Conservation (phyloP, 495 filamentous ascomycete genomes). For the Annulohypoxylon nitens region DNA sequence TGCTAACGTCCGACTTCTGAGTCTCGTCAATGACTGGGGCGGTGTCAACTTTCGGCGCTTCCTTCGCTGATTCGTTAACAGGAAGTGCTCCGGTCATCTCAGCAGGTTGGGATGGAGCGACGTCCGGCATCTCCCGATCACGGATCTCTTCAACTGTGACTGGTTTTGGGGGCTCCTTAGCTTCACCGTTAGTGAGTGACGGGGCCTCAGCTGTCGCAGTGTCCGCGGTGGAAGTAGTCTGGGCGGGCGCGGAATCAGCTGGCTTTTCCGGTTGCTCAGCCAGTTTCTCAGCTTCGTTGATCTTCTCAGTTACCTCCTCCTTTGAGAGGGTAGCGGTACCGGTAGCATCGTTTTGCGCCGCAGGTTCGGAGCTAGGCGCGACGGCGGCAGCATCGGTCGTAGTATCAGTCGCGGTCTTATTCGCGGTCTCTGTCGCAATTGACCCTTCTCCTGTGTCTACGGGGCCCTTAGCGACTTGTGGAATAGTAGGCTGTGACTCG, state of each 20-base stretch:
- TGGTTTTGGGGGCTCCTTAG: conserved; percentile 41
- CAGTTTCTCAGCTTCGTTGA: conserved; percentile 29
- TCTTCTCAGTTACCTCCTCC: conserved; percentile 38
- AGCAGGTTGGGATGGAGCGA: conserved; percentile 19
- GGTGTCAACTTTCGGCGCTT: conserved; percentile 31
- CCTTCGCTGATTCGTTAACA: conserved; percentile 20
- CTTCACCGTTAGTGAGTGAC: conserved; percentile 37
- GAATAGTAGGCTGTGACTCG: conserved; percentile 34
- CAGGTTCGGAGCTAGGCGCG: conserved; percentile 32
- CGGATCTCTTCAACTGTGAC: conserved; percentile 44
- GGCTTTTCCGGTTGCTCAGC: conserved; percentile 43
- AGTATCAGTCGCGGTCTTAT: conserved; percentile 22
- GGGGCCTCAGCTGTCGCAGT: conserved; percentile 30
- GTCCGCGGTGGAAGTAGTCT: conserved; percentile 25
- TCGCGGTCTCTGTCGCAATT: conserved; percentile 28
- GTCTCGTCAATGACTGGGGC: conserved; percentile 15
- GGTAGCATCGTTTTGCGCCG: conserved; percentile 33
- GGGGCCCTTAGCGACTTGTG: conserved; percentile 37
- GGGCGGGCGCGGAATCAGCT: conserved; percentile 31
- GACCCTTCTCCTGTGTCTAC: conserved; percentile 34
- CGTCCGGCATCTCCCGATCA: conserved; percentile 38
- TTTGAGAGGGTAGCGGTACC: conserved; percentile 29
- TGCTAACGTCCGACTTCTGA: conserved; percentile 21
- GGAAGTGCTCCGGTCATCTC: conserved; percentile 41
- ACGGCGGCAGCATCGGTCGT: conserved; percentile 14